Evolutionary conservation across 176 grass and related monocot genomes (phyloP), one percentile per base, ranked within the genome.

Genomic region (Microstegium vimineum): DNA sequence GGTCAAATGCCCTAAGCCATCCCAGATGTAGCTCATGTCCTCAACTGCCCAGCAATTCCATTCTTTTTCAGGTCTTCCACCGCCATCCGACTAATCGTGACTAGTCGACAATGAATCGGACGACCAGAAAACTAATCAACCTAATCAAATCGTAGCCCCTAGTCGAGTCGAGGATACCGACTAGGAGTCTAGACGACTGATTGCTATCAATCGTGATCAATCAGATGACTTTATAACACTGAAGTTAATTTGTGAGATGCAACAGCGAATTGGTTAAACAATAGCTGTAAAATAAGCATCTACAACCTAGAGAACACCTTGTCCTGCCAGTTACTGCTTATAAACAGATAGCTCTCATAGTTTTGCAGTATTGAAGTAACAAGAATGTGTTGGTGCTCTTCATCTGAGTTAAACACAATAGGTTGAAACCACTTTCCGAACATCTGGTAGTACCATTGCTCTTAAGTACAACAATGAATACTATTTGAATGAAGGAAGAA

Each of bases 271-370:
- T 51, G n/a, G 25, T 33, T 77, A 27, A 54, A 71, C 28, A 43
- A 60, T n/a, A 62, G 35, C 52, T 70, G 5, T 74, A 15, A 76
- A 49, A 47, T n/a, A 75, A 61, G 25, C 28, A 6, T 60, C 35
- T 35, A 62, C 10, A 62, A 47, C 60, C 6, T 76, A 88, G 23
- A 88, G 23, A 79, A 65, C 5, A 28, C 73, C 14, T 78, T 78
- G 27, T 52, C 60, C 10, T 41, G 12, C 33, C 9, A 66, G 27
- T 66, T 27, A 66, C 45, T 26, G 40, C 2, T 47, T 43, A 74
- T 66, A 74, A 71, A 47, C 9, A 78, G 65, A 78, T 45, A 46
- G 20, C 14, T 42, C 13, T 34, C 52, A 26, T 57, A 25, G 32
- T 26, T 70, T 73, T 15, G 35, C 60, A 57, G 34, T 83, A 73